Base-by-base conservation (phyloP, 2,329 filamentous ascomycete genomes). In the Cladosporium austrohemisphaericum region DNA sequence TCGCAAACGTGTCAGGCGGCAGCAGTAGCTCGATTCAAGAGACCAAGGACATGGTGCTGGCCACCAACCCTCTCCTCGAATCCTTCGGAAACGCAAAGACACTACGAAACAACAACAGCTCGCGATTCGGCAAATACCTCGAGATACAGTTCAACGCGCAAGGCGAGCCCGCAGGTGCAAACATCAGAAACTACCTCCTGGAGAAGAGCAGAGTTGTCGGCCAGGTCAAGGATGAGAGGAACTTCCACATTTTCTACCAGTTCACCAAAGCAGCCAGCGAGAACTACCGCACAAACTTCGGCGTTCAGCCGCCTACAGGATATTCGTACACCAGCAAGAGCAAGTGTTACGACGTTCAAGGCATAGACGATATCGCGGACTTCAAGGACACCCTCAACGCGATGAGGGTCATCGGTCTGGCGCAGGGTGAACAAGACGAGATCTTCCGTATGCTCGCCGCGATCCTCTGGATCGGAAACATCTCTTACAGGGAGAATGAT, bases 191-290 rank as follows among this genome's bases (percentile, higher is more conserved):
- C 69, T 98, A 98, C 65, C 77, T 98, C 19, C 78, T 98, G 46
- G 93, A 98, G 69, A 97, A 97, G 76, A 85, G 88, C 40, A 81
- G 93, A 73, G 93, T 98, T 14, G 90, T 95, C 8, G 90, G 92
- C 13, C 93, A 97, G 73, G 97, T 97, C 60, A 77, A 75, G 51
- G 95, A 96, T 68, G 93, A 98, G 77, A 83, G 93, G 60, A 97
- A 95, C 72, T 98, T 98, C 70, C 93, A 98, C 72, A 97, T 98
- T 63, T 98, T 98, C 69, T 98, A 98, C 72, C 93, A 98, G 69
- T 96, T 97, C 69, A 88, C 93, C 38, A 98, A 97, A 72, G 90
- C 88, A 3, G 92, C 92, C 8, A 86, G 90, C n/a, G 78, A 85
- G 58, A 81, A 85, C 52, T 94, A 97, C 70, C 79, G 89, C 75